phyloP scores from a whole-genome alignment of 139 green algal species.

The Picocystis salinarum region DNA sequence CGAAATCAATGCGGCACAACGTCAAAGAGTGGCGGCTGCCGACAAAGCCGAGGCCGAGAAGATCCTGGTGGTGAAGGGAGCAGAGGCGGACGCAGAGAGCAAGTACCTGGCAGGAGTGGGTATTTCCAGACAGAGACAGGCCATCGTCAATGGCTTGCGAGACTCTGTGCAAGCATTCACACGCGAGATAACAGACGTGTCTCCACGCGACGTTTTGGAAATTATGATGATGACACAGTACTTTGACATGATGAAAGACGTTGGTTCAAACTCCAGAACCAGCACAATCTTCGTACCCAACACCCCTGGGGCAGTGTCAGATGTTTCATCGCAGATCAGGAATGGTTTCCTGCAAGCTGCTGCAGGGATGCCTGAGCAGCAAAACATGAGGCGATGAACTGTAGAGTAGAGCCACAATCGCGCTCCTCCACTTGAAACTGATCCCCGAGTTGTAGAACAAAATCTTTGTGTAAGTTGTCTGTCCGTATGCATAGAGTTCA shows the following conservation, averaged over 20 bases:
- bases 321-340: constrained; percentile 44
- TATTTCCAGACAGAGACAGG: constrained; percentile 42
- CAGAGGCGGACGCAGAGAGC: constrained; percentile 81
- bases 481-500: no score
- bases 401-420: no score
- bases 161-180: constrained; percentile 68
- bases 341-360: constrained; percentile 24
- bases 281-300: constrained; percentile 62
- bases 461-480: no score
- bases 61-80: constrained; percentile 54
- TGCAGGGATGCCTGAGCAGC: no score
- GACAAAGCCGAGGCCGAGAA: constrained; percentile 68
- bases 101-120: constrained; percentile 68
- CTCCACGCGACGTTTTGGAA: constrained; percentile 39
- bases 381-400: no score
- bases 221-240: constrained; percentile 75
- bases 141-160: constrained; percentile 75
- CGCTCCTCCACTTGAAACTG: no score
- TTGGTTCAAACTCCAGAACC: constrained; percentile 21
- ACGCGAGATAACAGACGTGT: constrained; percentile 7
- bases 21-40: constrained; percentile 31
- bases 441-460: no score
- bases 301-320: constrained; percentile 31
- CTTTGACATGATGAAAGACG: constrained; percentile 70
- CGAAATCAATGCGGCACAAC: constrained; percentile 63